Evolutionary conservation across 106 monocot genomes (phyloP), one percentile per base, ranked within the genome.

Genomic region (Hemerocallis citrina): DNA sequence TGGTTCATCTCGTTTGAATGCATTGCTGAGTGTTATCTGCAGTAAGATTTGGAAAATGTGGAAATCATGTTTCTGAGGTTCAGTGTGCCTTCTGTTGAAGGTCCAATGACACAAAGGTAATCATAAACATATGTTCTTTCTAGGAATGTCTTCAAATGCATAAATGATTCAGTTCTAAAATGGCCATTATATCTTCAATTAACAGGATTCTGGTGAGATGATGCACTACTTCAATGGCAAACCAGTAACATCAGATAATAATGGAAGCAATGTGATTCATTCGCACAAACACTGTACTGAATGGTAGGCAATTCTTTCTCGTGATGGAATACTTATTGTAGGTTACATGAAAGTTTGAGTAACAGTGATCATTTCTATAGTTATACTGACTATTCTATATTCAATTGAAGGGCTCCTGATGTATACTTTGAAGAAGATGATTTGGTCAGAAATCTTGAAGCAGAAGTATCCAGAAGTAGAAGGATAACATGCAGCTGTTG

Each of bases 361-460:
- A 4, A 13, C 2, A 13, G 8, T 13, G 42, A 49, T n/a, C 5
- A 49, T 19, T 7, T 42, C 14, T 69, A 9, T 42, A 25, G 35
- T 49, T 19, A 34, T 21, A 24, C 16, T 59, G 36, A 49, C 9
- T 29, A 21, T 14, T 57, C 32, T 31, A 15, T 45, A 17, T 71
- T 70, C 17, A 39, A 57, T 17, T 77, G 43, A 68, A 98, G 96
- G 96, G 91, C 96, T 20, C 96, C 96, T 64, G 82, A 92, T 74
- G 96, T 98, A 22, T 98, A 82, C 69, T 98, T 98, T 46, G 69
- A 98, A 49, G n/a, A n/a, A n/a, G 72, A 79, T 77, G 88, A 98
- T 36, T 34, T 34, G 36, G 88, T 72, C 7, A 52, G 91, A 32
- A 98, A 98, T 66, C 81, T 98, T 29, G 34, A 57, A 38, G 62